Base-by-base conservation (phyloP, 2,329 filamentous ascomycete genomes). In the Cladorrhinum sp. region DNA sequence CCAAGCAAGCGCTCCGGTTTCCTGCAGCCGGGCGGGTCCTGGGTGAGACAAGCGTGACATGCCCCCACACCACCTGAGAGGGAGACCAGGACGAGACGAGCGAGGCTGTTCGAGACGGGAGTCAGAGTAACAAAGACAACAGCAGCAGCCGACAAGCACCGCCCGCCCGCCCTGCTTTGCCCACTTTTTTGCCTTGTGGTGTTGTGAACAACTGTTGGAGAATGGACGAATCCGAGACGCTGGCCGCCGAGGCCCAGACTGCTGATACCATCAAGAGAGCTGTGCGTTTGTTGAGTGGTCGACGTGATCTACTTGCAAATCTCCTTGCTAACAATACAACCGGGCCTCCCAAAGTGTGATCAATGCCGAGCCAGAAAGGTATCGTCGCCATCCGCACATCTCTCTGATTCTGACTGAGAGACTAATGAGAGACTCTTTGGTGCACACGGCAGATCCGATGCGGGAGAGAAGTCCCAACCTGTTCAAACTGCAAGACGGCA, bases 401-500 rank as follows among this genome's bases (percentile, higher is more conserved):
- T n/a, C n/a, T n/a, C n/a, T n/a, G n/a, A n/a, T n/a, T n/a, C n/a
- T n/a, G n/a, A n/a, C n/a, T n/a, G n/a, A n/a, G 62, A 62, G 26
- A 28, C 26, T 28, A 28, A 28, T 28, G 26, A 28, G 26, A n/a
- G n/a, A n/a, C n/a, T 28, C 7, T 23, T 39, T 55, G 51, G 46
- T 51, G 36, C 18, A 55, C 57, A 55, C 46, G 59, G 30, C 12
- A 86, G 83, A 83, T 85, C 60, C 81, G 82, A 52, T 86, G 83
- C 68, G 82, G 85, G 68, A 85, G 83, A 70, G 80, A 82, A 46
- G 79, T 77, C 63, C 83, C 83, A 24, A 48, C 39, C 9, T 86
- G 83, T 69, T 81, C 82, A 57, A 85, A 85, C 66, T 86, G 83
- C 67, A 77, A 79, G 33, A 82, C 77, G 23, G 80, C 82, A 26